Base-by-base conservation (phyloP, 805 yeast genomes). In the Metschnikowia proteae region DNA sequence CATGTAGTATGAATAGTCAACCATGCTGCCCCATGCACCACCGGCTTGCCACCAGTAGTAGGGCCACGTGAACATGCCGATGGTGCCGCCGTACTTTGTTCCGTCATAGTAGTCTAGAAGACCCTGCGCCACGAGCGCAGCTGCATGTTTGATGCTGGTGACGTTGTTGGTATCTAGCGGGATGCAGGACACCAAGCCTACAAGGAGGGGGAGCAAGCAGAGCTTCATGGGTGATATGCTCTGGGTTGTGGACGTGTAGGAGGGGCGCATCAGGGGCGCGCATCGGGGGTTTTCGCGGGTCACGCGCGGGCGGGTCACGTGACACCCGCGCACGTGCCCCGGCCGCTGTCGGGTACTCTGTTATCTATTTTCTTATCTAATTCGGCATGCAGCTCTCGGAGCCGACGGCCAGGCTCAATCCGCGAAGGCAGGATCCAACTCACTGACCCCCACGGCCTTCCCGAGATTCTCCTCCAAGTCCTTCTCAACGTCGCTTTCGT, bases 1-100 rank as follows among this genome's bases (percentile, higher is more conserved):
- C 64, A 88, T 80, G 63, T 75, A 84, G 56, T 64, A 82, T 70
- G 88, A 77, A 66, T 86, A 85, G 64, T 90, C 97, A 38, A 92
- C 62, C 76, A 92, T 71, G 17, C 86, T 75, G 6, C 96, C 96
- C 88, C 90, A 89, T 1, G 92, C 96, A 52, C 91, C 96, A 56
- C 98, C 98, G 7, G 97, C 96, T 70, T 90, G 89, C 97, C 97
- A 91, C 99, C 98, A 92, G 75, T 92, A 92, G 75, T 92, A 91
- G 0, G 98, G 98, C 61, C 75, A 71, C 9, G 83, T 73, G 65
- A 94, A 91, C 90, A 86, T 83, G 38, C 98, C 99, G 27, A 87
- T 73, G 4, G 90, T 79, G 6, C 91, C 86, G 32, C 97, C 97
- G 38, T 74, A 65, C 32, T 75, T 64, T 53, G 64, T 60, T 35